Conservation (phyloP, 306 rosid genomes). For the Vigna angularis region DNA sequence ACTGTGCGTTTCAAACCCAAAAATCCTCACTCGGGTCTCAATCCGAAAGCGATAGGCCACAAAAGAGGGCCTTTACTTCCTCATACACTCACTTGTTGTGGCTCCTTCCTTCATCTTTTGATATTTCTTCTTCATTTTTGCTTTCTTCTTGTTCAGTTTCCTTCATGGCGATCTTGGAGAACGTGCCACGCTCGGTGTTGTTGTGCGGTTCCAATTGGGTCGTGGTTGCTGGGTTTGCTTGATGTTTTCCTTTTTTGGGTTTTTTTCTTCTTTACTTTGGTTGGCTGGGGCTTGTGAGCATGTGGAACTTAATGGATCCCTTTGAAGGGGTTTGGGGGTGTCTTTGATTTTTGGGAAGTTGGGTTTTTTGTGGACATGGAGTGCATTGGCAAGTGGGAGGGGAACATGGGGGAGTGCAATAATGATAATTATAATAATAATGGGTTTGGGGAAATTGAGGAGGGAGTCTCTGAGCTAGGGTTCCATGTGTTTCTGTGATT, state of each 20-base stretch:
- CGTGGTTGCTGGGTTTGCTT: constrained; percentile 21
- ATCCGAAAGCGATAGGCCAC: constrained; percentile 73
- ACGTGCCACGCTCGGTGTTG: constrained; percentile 41
- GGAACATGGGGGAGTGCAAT: constrained; percentile 46
- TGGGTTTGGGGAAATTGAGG: constrained; percentile 49
- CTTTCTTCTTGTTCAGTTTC: constrained; percentile 20
- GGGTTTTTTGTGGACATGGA: constrained; percentile 38
- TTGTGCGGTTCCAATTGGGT: constrained; percentile 18
- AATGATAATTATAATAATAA: constrained; percentile 22
- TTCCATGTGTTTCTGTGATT: constrained; percentile 53
- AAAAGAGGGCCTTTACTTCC: constrained; percentile 53
- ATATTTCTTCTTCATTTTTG: constrained; percentile 9
- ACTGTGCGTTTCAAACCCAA: constrained; percentile 47
- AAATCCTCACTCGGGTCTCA: constrained; percentile 57
- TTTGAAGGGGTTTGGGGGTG: constrained; percentile 33
- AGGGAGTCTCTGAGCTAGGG: constrained; percentile 57
- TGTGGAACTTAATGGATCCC: constrained; percentile 44
- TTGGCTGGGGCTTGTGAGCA: constrained; percentile 32
- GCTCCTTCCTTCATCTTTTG: constrained; percentile 30
- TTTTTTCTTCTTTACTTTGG: constrained; percentile 22
- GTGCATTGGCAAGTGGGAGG: constrained; percentile 54
- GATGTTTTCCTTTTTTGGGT: constrained; percentile 16
- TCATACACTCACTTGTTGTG: constrained; percentile 29
- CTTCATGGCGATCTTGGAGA: constrained; percentile 63
- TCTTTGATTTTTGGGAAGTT: constrained; percentile 43